These are phyloP conservation scores for Basidiobolus meristosporus DNA, from an alignment of 371 early-diverging fungal genomes.

Conservation along the genomic window DNA sequence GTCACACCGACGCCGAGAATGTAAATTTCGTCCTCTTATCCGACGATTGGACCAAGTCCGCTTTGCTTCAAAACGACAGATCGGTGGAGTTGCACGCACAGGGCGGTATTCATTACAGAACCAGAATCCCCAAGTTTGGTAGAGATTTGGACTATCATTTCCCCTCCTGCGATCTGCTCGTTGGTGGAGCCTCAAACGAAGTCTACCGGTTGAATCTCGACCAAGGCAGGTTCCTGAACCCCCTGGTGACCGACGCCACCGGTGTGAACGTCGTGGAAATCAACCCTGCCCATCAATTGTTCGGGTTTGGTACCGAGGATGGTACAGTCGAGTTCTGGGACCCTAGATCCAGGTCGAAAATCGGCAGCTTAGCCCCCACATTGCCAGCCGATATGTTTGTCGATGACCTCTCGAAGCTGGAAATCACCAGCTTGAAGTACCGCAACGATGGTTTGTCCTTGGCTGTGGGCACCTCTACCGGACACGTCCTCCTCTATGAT, in stretches of 20 bases:
- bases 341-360: conserved; percentile 54
- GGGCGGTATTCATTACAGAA: conserved; percentile 86
- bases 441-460: conserved; percentile 73
- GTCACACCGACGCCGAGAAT: conserved; percentile 91
- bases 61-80: conserved; percentile 82
- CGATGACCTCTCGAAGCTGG: conserved; percentile 9
- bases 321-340: conserved; percentile 92
- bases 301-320: conserved; percentile 74
- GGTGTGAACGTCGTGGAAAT: conserved; percentile 71
- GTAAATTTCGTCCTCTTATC: conserved; percentile 77
- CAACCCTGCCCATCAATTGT: conserved; percentile 83
- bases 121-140: conserved; percentile 92
- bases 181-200: conserved; percentile 65
- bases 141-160: conserved; percentile 84
- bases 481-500: conserved; percentile 87
- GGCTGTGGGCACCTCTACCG: conserved; percentile 81
- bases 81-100: conserved; percentile 95
- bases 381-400: conserved; percentile 12
- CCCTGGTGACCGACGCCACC: conserved; percentile 51
- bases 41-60: conserved; percentile 96
- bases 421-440: conserved; percentile 64
- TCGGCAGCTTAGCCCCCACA: conserved; percentile 39
- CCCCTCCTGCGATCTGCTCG: conserved; percentile 77
- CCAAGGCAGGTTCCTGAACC: conserved; percentile 83
- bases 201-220: conserved; percentile 89